Evolutionary conservation across 257 asterid species (phyloP).

Genomic region (Solanum bukasovii): DNA sequence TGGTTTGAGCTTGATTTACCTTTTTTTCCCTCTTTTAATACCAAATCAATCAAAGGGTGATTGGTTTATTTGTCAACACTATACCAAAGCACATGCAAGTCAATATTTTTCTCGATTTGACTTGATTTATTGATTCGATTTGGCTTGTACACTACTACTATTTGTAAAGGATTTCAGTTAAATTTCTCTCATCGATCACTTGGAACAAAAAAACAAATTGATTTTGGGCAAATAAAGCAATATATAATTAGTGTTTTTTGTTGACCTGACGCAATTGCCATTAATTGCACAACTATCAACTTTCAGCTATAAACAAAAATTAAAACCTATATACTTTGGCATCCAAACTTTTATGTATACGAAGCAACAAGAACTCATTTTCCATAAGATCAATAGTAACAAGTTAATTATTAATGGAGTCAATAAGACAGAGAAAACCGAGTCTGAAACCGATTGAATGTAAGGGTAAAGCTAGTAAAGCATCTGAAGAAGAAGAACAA

Average conservation of each 20-base stretch:
- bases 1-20: too few species aligned
- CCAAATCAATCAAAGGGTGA: too few species aligned
- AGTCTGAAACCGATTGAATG: background rate
- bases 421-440: background rate
- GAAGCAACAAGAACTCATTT: background rate
- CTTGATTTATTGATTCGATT: too few species aligned
- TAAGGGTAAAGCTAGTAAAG: background rate
- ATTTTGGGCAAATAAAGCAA: background rate
- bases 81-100: too few species aligned
- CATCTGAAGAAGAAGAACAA: background rate
- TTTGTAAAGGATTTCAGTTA: too few species aligned
- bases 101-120: too few species aligned
- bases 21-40: too few species aligned
- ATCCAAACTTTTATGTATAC: background rate
- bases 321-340: background rate
- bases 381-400: background rate
- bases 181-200: too few species aligned
- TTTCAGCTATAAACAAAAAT: background rate
- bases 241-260: background rate
- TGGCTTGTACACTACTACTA: too few species aligned
- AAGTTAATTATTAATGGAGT: background rate
- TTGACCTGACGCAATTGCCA: background rate
- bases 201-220: background rate
- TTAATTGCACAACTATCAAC: background rate
- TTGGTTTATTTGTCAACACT: too few species aligned